Base-by-base conservation (phyloP, 2,329 filamentous ascomycete species). In the Stagonosporopsis chrysanthemi region DNA sequence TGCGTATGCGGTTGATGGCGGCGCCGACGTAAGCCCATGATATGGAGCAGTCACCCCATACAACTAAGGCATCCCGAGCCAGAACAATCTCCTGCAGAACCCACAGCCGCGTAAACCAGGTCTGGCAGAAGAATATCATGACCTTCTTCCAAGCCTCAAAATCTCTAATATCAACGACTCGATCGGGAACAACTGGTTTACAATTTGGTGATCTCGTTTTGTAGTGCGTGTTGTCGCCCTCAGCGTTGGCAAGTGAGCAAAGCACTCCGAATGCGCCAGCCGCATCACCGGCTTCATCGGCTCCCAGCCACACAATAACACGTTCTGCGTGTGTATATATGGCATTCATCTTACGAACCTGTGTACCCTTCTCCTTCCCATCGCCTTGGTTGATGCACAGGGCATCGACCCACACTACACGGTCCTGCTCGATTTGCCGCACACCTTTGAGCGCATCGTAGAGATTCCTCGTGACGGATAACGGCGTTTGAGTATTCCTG, bases 381-480 rank as follows among this genome's bases (percentile, higher is more conserved):
- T 66, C 57, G 4, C 41, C n/a, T 26, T 65, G 63, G 19, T 64
- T 62, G 38, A 67, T 67, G 28, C 61, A 67, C 12, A 67, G 15
- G 1, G 60, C 62, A 45, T 65, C 64, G 6, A 56, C 50, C 63
- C 61, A 64, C 3, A 58, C 40, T 3, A 58, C 14, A 11, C 47
- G 41, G 31, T 53, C 45, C 28, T 38, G 28, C 2, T 49, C 22
- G 12, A 23, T 6, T 9, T 24, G 17, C 19, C 62, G 60, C 14
- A 65, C 8, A 14, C 45, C 46, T n/a, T 50, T 43, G 14, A 64
- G 54, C 3, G 60, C 56, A 17, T 58, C 40, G 15, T 58, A 33
- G n/a, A 64, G 54, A 17, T 62, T 64, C 4, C 22, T 31, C 1
- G 45, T 58, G 12, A 52, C 36, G 1, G 28, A 14, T 2, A 43